Percentiles rank a stretch among this genome's conserved stretches.
Conservation (phyloP, 139 green algal genomes). For the Picochlorum sp. region DNA sequence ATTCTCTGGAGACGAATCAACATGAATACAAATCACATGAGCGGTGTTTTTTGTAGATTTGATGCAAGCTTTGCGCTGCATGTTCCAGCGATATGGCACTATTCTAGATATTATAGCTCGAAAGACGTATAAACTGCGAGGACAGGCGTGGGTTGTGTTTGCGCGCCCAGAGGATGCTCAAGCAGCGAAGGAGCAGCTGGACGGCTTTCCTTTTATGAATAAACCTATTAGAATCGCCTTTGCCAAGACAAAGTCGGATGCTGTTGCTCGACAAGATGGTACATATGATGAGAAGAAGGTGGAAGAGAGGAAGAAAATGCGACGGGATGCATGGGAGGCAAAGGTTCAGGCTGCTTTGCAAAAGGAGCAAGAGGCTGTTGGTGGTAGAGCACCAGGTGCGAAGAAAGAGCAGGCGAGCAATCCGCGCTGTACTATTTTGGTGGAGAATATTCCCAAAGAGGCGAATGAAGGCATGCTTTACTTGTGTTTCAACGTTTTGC, state of each 20-base stretch:
- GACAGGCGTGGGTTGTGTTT: conserved; percentile 96
- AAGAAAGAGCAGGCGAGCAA: conserved; percentile 45
- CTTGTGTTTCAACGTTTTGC: conserved; percentile 93
- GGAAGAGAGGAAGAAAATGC: conserved; percentile 49
- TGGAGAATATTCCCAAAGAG: conserved; percentile 82
- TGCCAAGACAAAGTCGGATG: conserved; percentile 86
- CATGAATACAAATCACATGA: too few species aligned
- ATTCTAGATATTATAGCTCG: conserved; percentile 85
- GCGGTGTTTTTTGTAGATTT: conserved; percentile 59
- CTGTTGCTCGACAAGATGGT: conserved; percentile 75
- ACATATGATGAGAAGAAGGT: conserved; percentile 44
- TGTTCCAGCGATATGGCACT: conserved; percentile 94
- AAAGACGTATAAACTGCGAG: conserved; percentile 79
- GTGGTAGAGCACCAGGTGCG: conserved; percentile 61
- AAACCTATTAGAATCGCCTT: conserved; percentile 88
- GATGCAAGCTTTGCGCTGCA: conserved; percentile 81
- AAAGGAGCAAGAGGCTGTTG: background rate
- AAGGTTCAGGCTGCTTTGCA: conserved; percentile 11
- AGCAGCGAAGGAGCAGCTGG: conserved; percentile 79
- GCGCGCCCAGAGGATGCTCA: conserved; percentile 65
- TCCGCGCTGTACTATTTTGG: conserved; percentile 42
- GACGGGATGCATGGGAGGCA: conserved; percentile 29
- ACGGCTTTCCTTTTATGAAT: conserved; percentile 96
- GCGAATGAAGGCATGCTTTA: conserved; percentile 79
- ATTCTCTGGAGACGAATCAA: too few species aligned